A percentile compares a stretch with the other conserved stretches of the same genome.
These are phyloP conservation scores for Copromyces sp. DNA, from an alignment of 495 filamentous ascomycete species.

Conservation along the genomic window DNA sequence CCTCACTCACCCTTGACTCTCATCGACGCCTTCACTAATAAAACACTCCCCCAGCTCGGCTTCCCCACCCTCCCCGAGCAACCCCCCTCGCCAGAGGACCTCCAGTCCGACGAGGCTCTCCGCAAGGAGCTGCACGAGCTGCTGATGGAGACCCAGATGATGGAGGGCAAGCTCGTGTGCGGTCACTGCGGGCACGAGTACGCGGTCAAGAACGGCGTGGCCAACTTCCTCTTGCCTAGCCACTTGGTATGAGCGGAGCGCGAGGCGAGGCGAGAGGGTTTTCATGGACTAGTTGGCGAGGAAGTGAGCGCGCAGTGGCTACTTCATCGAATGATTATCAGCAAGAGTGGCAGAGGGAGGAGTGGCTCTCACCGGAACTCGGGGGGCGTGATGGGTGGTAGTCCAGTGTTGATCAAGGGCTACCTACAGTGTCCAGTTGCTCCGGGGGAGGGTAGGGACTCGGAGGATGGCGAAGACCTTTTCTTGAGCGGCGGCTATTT, in stretches of 20 bases:
- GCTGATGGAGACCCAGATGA: constrained; percentile 82
- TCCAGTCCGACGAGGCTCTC: constrained; percentile 51
- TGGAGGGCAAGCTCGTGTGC: constrained; percentile 79
- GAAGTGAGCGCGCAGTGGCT: too few relatives aligned
- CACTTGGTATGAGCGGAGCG: constrained; percentile 57
- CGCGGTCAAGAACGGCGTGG: constrained; percentile 84
- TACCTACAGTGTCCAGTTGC: background rate
- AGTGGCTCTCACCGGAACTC: background rate
- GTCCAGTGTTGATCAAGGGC: background rate
- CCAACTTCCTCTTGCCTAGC: constrained; percentile 88
- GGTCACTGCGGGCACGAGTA: constrained; percentile 90
- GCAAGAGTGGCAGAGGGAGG: background rate
- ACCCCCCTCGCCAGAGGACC: constrained; percentile 48
- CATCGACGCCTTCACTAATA: background rate
- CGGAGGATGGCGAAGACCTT: background rate
- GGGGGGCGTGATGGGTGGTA: background rate
- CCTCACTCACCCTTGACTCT: background rate
- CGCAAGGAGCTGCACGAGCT: constrained; percentile 69
- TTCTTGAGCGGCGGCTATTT: background rate
- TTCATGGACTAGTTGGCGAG: background rate
- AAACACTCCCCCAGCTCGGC: constrained; percentile 51
- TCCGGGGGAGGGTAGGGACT: background rate
- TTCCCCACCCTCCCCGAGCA: constrained; percentile 64
- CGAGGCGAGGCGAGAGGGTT: background rate
- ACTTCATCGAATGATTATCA: background rate